A percentile compares a stretch with the other conserved stretches of the same genome.
Evolutionary conservation across 768 basidiomycete genomes (phyloP).

Genomic region (Hydnomerulius pinastri): DNA sequence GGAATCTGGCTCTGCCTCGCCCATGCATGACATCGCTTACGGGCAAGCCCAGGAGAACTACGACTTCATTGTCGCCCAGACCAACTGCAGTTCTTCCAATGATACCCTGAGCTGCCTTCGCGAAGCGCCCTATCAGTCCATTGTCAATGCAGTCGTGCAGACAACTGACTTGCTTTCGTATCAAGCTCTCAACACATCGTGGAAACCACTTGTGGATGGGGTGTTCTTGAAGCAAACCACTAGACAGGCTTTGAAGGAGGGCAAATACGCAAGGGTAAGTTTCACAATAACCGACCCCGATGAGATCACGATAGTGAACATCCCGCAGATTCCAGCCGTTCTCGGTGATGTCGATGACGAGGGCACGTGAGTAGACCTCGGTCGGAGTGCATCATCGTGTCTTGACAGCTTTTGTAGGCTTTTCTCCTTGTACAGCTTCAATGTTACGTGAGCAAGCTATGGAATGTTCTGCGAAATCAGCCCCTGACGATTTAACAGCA

Average conservation of each 20-base stretch:
- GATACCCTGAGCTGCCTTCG: slow-evolving; percentile 20
- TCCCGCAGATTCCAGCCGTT: slow-evolving; percentile 30
- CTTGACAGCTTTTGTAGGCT: slow-evolving; percentile 3
- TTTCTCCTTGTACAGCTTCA: slow-evolving; percentile 13
- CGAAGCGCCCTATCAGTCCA: slow-evolving; percentile 12
- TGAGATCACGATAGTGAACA: not conserved
- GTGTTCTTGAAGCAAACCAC: slow-evolving; percentile 36
- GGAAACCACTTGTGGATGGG: slow-evolving; percentile 28
- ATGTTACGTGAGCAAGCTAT: slow-evolving; percentile 23
- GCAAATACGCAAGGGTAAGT: slow-evolving; percentile 32
- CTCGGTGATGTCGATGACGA: slow-evolving; percentile 41
- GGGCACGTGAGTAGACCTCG: slow-evolving; percentile 36
- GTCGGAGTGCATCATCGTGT: not conserved
- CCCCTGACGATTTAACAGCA: not conserved
- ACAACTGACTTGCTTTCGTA: slow-evolving; percentile 13
- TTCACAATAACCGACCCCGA: not conserved
- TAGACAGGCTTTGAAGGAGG: slow-evolving; percentile 28
- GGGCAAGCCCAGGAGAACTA: slow-evolving; percentile 12
- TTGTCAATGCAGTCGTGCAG: slow-evolving; percentile 10
- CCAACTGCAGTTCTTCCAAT: slow-evolving; percentile 9
- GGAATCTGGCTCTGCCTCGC: slow-evolving; percentile 16
- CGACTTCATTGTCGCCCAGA: slow-evolving; percentile 14
- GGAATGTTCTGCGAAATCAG: not conserved
- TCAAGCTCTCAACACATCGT: slow-evolving; percentile 3
- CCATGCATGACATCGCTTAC: slow-evolving; percentile 4